phyloP scores from a whole-genome alignment of 2,329 filamentous ascomycete genomes.

The Clonostachys sp. region DNA sequence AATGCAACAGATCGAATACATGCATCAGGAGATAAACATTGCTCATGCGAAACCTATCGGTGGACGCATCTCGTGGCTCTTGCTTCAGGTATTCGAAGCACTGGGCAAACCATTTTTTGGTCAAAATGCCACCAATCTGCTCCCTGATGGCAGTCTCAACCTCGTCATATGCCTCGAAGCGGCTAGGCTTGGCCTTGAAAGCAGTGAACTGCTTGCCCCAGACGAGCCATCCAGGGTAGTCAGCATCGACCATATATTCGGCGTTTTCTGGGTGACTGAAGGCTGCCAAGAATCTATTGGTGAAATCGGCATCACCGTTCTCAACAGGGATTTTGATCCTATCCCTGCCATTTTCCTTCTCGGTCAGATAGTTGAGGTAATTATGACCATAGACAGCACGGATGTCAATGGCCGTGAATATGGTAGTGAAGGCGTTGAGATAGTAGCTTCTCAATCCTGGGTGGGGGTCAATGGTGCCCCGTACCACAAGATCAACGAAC shows the following conservation, averaged over 20 bases:
- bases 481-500: constrained; percentile 77
- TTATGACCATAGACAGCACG: constrained; percentile 81
- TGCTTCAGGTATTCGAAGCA: constrained; percentile 95
- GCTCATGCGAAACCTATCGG: constrained; percentile 86
- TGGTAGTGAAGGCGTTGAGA: constrained; percentile 66
- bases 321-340: constrained; percentile 71
- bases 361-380: constrained; percentile 80
- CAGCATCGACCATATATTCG: constrained; percentile 85
- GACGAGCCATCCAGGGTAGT: constrained; percentile 93
- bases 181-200: constrained; percentile 66
- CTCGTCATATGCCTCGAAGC: constrained; percentile 71
- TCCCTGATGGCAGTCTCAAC: constrained; percentile 69
- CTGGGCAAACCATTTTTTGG: constrained; percentile 78
- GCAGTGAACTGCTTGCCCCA: constrained; percentile 88
- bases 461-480: constrained; percentile 84
- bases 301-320: constrained; percentile 74
- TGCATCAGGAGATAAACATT: constrained; percentile 85
- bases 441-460: constrained; percentile 81
- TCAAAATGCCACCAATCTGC: constrained; percentile 77
- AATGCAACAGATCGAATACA: constrained; percentile 84
- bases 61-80: constrained; percentile 76
- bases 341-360: constrained; percentile 70
- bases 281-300: constrained; percentile 67
- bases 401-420: constrained; percentile 85
- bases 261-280: constrained; percentile 67